Evolutionary conservation across 257 asterid species (phyloP), one percentile per base, ranked within the genome.

Genomic region (Solanum verrucosum): DNA sequence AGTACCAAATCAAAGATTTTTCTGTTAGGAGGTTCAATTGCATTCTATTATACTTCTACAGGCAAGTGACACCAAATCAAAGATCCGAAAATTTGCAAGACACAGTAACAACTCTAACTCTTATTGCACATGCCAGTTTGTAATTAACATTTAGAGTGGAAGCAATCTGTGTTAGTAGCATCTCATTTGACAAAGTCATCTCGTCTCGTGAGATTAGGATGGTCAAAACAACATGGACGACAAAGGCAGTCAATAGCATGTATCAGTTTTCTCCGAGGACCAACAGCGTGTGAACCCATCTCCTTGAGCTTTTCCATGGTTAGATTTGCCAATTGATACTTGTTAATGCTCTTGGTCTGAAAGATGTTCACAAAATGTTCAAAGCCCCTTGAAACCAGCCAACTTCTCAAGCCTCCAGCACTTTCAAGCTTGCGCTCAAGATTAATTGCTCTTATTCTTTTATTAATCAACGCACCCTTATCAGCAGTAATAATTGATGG

Each of bases 201-300:
- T 16, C 18, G 20, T 86, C 84, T 44, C 25, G 31, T 44, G 49
- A 71, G 65, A 29, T 91, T 91, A 91, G 73, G 59, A 83, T 86
- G 93, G 89, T 90, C 92, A 81, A 94, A 93, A 89, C 98, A 96
- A 84, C 92, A 98, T 68, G 98, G 99, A 83, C 94, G 94, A 40
- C 98, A 97, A 85, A 97, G 93, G 93, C 99, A 95, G 72, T 95
- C 96, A 34, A 97, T 94, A 84, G 98, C 99, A 83, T 95, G 99
- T 91, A 97, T 93, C 89, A 97, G 93, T 91, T 97, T 97, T 88
- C 99, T 93, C 93, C 98, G 90, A 9, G 99, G 98, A 21, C 98
- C 99, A 77, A 97, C 95, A 23, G 98, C 98, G 65, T 87, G 90
- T 7, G 93, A 91, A 31, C 99, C 99, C 98, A 95, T 95, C 63